Evolutionary conservation across 2,329 filamentous ascomycete genomes (phyloP), one percentile per base, ranked within the genome.

Genomic region (Hypoxylon sp.): DNA sequence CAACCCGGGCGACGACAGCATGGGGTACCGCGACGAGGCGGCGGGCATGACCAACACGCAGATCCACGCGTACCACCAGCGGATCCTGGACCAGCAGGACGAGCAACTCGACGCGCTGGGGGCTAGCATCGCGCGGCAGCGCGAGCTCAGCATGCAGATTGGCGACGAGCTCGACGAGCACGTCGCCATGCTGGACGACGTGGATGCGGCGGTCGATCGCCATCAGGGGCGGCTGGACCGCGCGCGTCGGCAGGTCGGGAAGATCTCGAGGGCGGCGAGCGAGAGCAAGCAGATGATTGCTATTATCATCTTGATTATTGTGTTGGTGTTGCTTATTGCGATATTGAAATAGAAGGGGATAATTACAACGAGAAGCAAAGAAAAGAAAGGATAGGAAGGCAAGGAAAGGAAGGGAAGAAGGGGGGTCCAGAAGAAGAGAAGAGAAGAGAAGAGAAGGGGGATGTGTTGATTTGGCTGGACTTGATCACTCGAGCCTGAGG

Each of bases 131-230:
- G 88, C 92, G 3, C 89, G 96, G 42, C 96, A 98, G 83, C 87
- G 97, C 55, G 93, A 98, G 82, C 85, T 99, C 69, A 95, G 92
- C 78, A 97, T 98, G 83, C 93, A 96, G 83, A 98, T 99, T 76
- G 95, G 96, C 31, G 93, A 98, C 79, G 96, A 99, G 85, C 86
- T 99, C 37, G 96, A 98, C 75, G 91, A 90, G 73, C 96, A 99
- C 76, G 92, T 97, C 40, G 86, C 91, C 74, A 85, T 99, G 85
- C 85, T 99, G 31, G 95, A 98, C 79, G 95, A 97, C 75, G 90
- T 97, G 49, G 96, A 98, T 77, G 87, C 88, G 49, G 87, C 91
- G 20, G 92, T 95, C 6, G 94, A 97, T 79, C 85, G 95, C 64
- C 95, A 98, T 81, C 88, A 91, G 79, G 85, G 84, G 27, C 89